These are phyloP conservation scores for Vicia sativa DNA, from an alignment of 306 rosid genomes.

Conservation along the genomic window DNA sequence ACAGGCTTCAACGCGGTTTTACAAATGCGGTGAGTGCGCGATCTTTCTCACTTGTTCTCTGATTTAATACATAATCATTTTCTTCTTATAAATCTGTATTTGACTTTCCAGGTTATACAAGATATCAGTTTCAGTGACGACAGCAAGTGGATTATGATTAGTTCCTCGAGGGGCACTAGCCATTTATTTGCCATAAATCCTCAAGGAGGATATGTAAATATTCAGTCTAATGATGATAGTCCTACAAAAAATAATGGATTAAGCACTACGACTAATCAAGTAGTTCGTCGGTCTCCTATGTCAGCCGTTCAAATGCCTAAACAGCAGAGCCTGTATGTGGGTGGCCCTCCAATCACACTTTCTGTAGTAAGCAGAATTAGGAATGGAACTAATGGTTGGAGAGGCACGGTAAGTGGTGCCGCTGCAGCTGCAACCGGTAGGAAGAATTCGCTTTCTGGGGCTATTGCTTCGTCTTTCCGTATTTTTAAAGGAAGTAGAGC, in stretches of 20 bases:
- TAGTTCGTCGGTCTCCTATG: slow-evolving; percentile 47
- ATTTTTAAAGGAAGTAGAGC: slow-evolving; percentile 55
- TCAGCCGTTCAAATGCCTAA: slow-evolving; percentile 53
- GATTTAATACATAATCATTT: background rate
- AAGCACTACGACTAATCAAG: slow-evolving; percentile 44
- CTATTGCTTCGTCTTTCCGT: slow-evolving; percentile 82
- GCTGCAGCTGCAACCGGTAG: slow-evolving; percentile 94
- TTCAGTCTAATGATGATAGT: slow-evolving; percentile 58
- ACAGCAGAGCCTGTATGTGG: slow-evolving; percentile 52
- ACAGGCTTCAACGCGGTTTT: slow-evolving; percentile 89
- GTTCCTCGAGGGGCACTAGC: slow-evolving; percentile 96
- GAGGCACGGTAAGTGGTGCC: slow-evolving; percentile 87
- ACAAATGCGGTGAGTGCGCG: slow-evolving; percentile 81
- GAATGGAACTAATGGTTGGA: slow-evolving; percentile 86
- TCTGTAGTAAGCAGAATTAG: slow-evolving; percentile 81
- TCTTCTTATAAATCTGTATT: slow-evolving; percentile 33
- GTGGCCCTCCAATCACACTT: slow-evolving; percentile 76
- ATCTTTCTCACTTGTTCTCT: background rate
- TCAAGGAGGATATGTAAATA: slow-evolving; percentile 71
- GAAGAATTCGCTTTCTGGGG: slow-evolving; percentile 63
- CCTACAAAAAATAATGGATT: slow-evolving; percentile 48
- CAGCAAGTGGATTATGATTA: slow-evolving; percentile 98
- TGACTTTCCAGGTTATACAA: slow-evolving; percentile 75
- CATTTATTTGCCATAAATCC: slow-evolving; percentile 96
- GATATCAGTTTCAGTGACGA: slow-evolving; percentile 92